These are phyloP conservation scores for Eutypella sp. DNA, from an alignment of 2,329 filamentous ascomycete species.

Conservation along the genomic window DNA sequence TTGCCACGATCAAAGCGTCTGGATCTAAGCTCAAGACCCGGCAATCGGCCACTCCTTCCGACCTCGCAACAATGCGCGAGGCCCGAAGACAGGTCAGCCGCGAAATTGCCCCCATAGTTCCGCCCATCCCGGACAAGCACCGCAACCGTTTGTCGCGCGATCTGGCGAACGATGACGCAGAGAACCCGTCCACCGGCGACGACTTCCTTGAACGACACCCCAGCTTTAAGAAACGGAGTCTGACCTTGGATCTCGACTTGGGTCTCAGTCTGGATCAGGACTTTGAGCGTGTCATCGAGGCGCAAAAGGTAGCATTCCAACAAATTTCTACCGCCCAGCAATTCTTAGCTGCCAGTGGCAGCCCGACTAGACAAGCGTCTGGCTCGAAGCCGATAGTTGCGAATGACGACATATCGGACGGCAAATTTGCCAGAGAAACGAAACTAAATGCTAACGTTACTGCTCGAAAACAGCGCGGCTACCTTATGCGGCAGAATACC, in stretches of 20 bases:
- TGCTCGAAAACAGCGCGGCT: constrained; percentile 77
- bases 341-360: constrained; percentile 20
- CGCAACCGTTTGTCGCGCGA: constrained; percentile 50
- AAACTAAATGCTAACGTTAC: constrained; percentile 57
- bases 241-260: constrained; percentile 76
- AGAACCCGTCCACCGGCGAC: constrained; percentile 31
- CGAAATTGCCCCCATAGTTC: constrained; percentile 53
- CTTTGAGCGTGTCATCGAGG: constrained; percentile 91
- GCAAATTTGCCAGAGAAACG: constrained; percentile 15
- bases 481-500: constrained; percentile 97
- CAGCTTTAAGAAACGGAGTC: constrained; percentile 75
- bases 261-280: constrained; percentile 85
- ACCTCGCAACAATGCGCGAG: constrained; percentile 79
- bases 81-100: constrained; percentile 79
- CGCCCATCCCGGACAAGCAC: constrained; percentile 58
- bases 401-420: constrained; percentile 16
- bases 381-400: constrained; percentile 12
- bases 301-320: constrained; percentile 81
- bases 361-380: constrained; percentile 43
- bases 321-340: constrained; percentile 20
- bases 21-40: constrained; percentile 85
- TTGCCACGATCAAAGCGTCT: constrained; percentile 79
- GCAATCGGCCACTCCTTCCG: constrained; percentile 80
- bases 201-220: constrained; percentile 56
- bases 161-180: constrained; percentile 33